Percentiles rank a stretch among this genome's conserved stretches.
These are phyloP conservation scores for Biscogniauxia mediterranea DNA, from an alignment of 2,329 filamentous ascomycete species.

Conservation along the genomic window DNA sequence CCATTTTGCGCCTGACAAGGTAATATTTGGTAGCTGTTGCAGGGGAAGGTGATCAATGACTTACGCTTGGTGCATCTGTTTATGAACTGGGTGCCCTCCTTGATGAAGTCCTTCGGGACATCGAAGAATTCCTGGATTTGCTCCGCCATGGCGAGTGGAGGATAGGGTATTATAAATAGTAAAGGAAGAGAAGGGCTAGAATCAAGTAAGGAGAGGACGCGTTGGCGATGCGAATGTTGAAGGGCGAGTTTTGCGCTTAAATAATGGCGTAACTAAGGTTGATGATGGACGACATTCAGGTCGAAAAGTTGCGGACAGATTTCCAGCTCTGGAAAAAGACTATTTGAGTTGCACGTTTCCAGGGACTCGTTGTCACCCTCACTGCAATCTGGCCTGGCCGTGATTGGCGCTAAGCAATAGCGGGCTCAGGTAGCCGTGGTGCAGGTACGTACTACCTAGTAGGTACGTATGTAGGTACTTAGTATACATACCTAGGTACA, in stretches of 20 bases:
- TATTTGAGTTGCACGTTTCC: neutral
- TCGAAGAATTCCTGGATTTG: conserved; percentile 70
- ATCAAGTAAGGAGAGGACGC: neutral
- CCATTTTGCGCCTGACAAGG: conserved; percentile 1
- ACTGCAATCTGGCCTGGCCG: neutral
- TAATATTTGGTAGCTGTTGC: too few relatives aligned
- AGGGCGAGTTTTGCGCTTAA: too few relatives aligned
- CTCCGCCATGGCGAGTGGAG: conserved; percentile 54
- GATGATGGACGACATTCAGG: too few relatives aligned
- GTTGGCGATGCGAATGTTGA: neutral
- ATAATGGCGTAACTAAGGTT: too few relatives aligned
- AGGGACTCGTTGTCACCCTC: neutral
- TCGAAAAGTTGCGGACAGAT: conserved; percentile 23
- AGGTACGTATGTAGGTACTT: neutral
- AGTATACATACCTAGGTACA: neutral
- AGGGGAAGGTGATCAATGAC: neutral
- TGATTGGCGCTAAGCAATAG: neutral
- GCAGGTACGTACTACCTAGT: neutral
- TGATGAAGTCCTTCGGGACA: conserved; percentile 63
- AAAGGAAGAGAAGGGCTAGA: neutral
- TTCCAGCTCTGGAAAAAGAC: conserved; percentile 10
- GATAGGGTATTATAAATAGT: conserved; percentile 1
- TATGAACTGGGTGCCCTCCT: conserved; percentile 61
- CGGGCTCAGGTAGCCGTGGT: neutral
- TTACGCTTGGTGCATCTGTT: conserved; percentile 59